phyloP scores from a whole-genome alignment of 352 stramenopile genomes.

The Pythium volutum region DNA sequence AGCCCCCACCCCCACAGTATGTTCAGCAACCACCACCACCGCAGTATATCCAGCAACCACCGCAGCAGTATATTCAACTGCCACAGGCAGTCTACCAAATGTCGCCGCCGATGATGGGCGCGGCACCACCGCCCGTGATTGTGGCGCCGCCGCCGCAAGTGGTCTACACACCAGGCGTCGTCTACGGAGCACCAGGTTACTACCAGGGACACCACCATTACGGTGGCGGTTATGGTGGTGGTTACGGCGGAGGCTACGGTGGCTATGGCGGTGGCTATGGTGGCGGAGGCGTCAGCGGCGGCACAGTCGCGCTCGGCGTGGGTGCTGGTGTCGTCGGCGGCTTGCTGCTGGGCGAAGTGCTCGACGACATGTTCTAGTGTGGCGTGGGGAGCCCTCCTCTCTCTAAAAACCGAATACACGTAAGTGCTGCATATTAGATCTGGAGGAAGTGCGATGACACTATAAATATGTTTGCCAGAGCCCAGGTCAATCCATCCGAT shows the following conservation, averaged over 20 bases:
- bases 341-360: constrained; percentile 65
- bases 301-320: constrained; percentile 61
- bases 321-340: constrained; percentile 72
- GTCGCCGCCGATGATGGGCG: constrained; percentile 10
- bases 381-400: background rate
- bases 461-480: background rate
- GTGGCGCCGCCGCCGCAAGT: constrained; percentile 22
- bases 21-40: constrained; percentile 4
- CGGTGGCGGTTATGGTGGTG: constrained; percentile 8
- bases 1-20: constrained; percentile 5
- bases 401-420: constrained; percentile 6
- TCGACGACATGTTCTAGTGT: constrained; percentile 55
- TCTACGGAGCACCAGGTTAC: constrained; percentile 24
- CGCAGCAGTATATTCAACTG: constrained; percentile 16
- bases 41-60: constrained; percentile 13
- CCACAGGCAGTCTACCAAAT: constrained; percentile 8
- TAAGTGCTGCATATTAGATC: constrained; percentile 2
- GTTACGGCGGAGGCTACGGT: constrained; percentile 12
- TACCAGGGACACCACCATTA: constrained; percentile 34
- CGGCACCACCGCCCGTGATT: constrained; percentile 18
- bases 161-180: constrained; percentile 20
- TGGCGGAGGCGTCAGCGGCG: constrained; percentile 26
- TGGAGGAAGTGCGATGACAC: background rate
- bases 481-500: background rate
- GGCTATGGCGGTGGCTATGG: constrained; percentile 16